Evolutionary conservation across 495 filamentous ascomycete species (phyloP).

Genomic region (Hypoxylon perforatum): DNA sequence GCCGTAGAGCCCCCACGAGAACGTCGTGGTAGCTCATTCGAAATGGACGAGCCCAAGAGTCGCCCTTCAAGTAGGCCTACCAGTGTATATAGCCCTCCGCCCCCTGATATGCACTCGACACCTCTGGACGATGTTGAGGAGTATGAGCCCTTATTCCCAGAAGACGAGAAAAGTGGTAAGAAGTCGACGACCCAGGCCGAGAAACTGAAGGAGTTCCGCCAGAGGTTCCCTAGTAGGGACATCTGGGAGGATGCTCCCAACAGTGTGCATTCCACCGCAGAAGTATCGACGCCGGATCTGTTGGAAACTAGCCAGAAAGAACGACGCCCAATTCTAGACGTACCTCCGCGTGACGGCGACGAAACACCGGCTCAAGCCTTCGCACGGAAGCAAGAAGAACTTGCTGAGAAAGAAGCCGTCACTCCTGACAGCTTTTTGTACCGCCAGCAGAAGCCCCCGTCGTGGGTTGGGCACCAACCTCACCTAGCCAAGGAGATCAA

Average conservation of each 20-base stretch:
- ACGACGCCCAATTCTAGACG: constrained; percentile 24
- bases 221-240: constrained; percentile 91
- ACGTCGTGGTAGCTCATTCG: constrained; percentile 68
- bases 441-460: constrained; percentile 60
- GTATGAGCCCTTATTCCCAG: constrained; percentile 94
- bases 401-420: constrained; percentile 60
- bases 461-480: constrained; percentile 55
- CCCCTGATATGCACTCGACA: constrained; percentile 65
- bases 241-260: constrained; percentile 97
- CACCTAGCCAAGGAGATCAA: constrained; percentile 54
- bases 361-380: constrained; percentile 65
- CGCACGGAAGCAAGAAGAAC: constrained; percentile 64
- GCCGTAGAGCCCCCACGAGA: constrained; percentile 78
- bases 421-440: constrained; percentile 55
- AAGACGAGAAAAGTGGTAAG: constrained; percentile 73
- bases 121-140: constrained; percentile 91
- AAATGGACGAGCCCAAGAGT: constrained; percentile 65
- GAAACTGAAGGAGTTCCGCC: constrained; percentile 66
- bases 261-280: constrained; percentile 83
- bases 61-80: constrained; percentile 78
- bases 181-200: constrained; percentile 59
- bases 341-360: constrained; percentile 52
- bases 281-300: constrained; percentile 83
- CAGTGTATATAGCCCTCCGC: constrained; percentile 61
- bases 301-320: constrained; percentile 55